Base-by-base conservation (phyloP, 345 rosid genomes). In the Pugionium dolabratum region DNA sequence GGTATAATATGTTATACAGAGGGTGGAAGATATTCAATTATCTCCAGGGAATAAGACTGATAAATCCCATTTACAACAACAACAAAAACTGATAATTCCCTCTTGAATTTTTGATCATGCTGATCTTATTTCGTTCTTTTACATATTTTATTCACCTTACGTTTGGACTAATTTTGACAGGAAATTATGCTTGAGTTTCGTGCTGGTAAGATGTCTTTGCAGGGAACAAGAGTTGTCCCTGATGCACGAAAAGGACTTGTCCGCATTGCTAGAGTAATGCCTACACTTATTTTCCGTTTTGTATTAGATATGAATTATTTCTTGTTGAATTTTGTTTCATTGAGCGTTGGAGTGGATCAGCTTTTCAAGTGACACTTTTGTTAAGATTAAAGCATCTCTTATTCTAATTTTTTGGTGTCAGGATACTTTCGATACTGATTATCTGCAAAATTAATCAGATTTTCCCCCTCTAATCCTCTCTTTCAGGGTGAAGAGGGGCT, bases 211-310 rank as follows among this genome's bases (percentile, higher is more conserved):
- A 90, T 94, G 97, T 34, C 54, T 59, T 68, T 86, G 52, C 95
- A 90, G 75, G 95, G 94, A 35, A 86, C 80, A 55, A 84, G 78
- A 73, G 99, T 90, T 61, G 81, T 85, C 51, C 97, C 97, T 51
- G 99, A 94, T 82, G 2, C 82, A 4, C 88, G 93, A 3, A 94
- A 90, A 76, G 99, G 99, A 36, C 89, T 94, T 70, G 80, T 94
- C 71, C 96, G 96, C 67, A 73, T 94, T 30, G 80, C 80, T 36
- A 80, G 89, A 85, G 97, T 93, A 87, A 47, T 59, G 35, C 47
- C 35, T 0, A 45, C 46, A 18, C 46, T 61, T 60, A 27, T 26
- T 41, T 41, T 44, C n/a, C 11, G 18, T 53, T 9, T 51, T 41
- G 31, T 41, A 44, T 48, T 28, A 28, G 6, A 4, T 56, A 29